Evolutionary conservation across 2,329 filamentous ascomycete species (phyloP), one percentile per base, ranked within the genome.

Genomic region (Hymenoscyphus linearis): DNA sequence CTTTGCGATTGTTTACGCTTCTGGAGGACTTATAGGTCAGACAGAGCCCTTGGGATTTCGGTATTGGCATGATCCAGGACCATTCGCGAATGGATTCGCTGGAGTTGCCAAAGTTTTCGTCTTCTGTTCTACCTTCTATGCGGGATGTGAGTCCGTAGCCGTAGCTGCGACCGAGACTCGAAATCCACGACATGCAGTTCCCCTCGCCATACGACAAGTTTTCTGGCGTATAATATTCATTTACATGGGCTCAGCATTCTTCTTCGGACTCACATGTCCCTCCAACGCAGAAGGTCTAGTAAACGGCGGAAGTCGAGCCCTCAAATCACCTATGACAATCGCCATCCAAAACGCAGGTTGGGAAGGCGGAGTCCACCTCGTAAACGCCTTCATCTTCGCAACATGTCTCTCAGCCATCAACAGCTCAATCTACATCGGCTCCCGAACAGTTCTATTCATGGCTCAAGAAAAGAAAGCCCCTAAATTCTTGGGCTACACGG

Each of bases 211-310:
- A 69, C 95, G 93, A 76, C 91, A 96, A 73, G 91, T 96, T 18
- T 96, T 96, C 75, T 96, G 92, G 92, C 87, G 92, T 69, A 96
- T 96, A 70, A 85, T 87, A 4, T 81, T 95, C n/a, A 63, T 96
- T 77, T 97, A 96, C 77, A 81, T 96, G 77, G 87, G 87, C 37
- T 83, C 82, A 9, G 88, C 87, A 35, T 84, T 91, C 71, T 90
- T 91, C 76, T 90, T 89, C 62, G 87, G 89, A 9, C 79, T 93
- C 2, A 88, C 88, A 0, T 89, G 88, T 66, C 88, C 88, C 0
- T 85, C 86, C 63, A 84, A 91, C 65, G 84, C 86, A 0, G 75
- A 80, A 3, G 83, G 82, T 0, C 80, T 93, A 0, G 78, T 89
- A 47, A 84, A 83, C 31, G 84, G 83, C 3, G 74, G 73, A 3